Base-by-base conservation (phyloP, 2,329 filamentous ascomycete genomes). In the Mycocentrospora acerina region DNA sequence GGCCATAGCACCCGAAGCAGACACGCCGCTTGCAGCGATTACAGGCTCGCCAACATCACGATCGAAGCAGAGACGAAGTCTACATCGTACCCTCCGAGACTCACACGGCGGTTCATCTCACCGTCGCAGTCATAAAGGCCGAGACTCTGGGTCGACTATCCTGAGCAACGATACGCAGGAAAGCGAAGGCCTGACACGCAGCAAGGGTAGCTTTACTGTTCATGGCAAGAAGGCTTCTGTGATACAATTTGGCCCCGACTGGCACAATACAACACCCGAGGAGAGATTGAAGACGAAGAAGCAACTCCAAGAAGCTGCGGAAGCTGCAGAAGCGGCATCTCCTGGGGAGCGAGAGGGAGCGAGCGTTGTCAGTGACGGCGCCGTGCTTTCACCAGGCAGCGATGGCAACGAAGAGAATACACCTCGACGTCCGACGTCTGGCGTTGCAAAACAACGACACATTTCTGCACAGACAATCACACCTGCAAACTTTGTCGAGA, bases 191-290 rank as follows among this genome's bases (percentile, higher is more conserved):
- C 75, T 98, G 10, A 76, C 86, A 6, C 82, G 93, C 32, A 85
- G 86, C 10, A 82, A 87, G 10, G 89, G 89, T 4, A 95, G 88
- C 56, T 98, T 98, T 66, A 95, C 93, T 4, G 84, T 98, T 4
- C 93, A 98, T 60, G 91, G 93, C 44, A 98, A 97, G 73, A 97
- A 98, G 68, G 93, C 93, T 3, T 95, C 90, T 1, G 88, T 98
- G 39, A 88, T 98, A 53, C 94, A 88, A n/a, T 94, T 98, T 62
- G 90, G 90, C 7, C 83, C 84, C n/a, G 91, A 95, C 55, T 83
- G 95, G 72, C 85, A 91, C 57, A 85, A 79, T 35, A 61, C 60
- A 12, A 57, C 66, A 8, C 62, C 66, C 15, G 67, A 68, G 35
- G 66, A 69, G 48, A 48, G 66, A 18, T 40, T 70, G 15, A 69